Base-by-base conservation (phyloP, 179 eudicot genomes). In the Silene noctiflora region DNA sequence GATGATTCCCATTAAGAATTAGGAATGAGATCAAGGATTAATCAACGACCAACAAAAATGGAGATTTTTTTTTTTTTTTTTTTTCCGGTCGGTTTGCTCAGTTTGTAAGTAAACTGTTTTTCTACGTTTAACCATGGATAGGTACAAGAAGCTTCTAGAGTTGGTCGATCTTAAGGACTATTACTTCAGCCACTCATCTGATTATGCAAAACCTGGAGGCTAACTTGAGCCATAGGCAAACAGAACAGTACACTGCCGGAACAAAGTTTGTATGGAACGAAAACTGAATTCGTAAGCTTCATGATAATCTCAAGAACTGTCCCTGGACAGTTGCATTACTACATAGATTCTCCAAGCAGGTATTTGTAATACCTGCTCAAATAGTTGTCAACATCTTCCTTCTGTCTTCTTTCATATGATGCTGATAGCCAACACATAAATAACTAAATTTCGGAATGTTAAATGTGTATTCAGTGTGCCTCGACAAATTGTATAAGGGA, bases 291-390 rank as follows among this genome's bases (percentile, higher is more conserved):
- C 88, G 81, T 31, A 86, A 87, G 39, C 85, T 93, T 42, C 88
- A 85, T 35, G 78, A 82, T 75, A 81, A 80, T 63, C 91, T 94
- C n/a, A 81, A 86, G 81, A 92, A 83, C 78, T 85, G 88, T 39
- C 78, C 80, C 56, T 93, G 99, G 99, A 93, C 96, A 9, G 98
- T 95, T 59, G 96, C 98, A 73, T 83, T n/a, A n/a, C n/a, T n/a
- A n/a, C n/a, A n/a, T n/a, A n/a, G 99, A 33, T 93, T 85, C 83
- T 93, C 93, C 79, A 88, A 90, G 71, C 99, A 95, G 97, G 99
- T 93, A 80, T 59, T 29, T 8, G 25, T 14, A 63, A 11, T 33
- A 31, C 70, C 14, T 33, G n/a, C n/a, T n/a, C 39, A 55, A 46
- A 62, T 61, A 5, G 25, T 16, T 59, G 8, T 65, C 3, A 39